A percentile compares a stretch with the other conserved stretches of the same genome.
These are phyloP conservation scores for Eurotiales sp. DNA, from an alignment of 2,329 filamentous ascomycete genomes.

Conservation along the genomic window DNA sequence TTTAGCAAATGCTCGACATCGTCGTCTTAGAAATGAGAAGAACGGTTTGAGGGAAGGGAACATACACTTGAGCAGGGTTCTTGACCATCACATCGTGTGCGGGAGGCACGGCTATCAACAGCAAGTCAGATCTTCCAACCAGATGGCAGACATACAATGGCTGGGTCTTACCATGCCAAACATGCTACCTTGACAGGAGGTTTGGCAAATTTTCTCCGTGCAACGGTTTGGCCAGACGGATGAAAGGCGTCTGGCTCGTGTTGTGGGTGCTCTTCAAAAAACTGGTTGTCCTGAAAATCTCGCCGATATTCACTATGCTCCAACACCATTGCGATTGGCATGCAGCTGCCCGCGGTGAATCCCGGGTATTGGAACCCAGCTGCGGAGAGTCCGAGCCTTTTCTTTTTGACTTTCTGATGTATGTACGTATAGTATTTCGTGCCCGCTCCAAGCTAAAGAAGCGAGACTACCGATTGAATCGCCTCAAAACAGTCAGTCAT, in stretches of 20 bases:
- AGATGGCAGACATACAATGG: not conserved
- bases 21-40: not conserved
- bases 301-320: constrained; percentile 17
- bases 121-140: constrained; percentile 10
- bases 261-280: constrained; percentile 6
- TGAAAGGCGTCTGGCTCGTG: constrained; percentile 11
- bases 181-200: constrained; percentile 45
- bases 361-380: not conserved
- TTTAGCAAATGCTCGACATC: constrained; percentile 1
- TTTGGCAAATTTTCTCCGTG: constrained; percentile 43
- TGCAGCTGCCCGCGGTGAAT: constrained; percentile 8
- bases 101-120: constrained; percentile 35
- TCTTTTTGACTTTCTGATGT: constrained; percentile 7
- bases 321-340: constrained; percentile 22
- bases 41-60: constrained; percentile 15
- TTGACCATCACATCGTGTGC: constrained; percentile 44
- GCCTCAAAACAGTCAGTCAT: not conserved
- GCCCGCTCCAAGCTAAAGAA: constrained; percentile 4
- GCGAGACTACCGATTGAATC: constrained; percentile 5
- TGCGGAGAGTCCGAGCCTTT: constrained; percentile 1
- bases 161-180: constrained; percentile 36
- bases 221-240: constrained; percentile 26
- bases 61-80: constrained; percentile 42
- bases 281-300: constrained; percentile 10
- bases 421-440: not conserved